Percentiles rank a stretch among this genome's conserved stretches.
Conservation (phyloP, 2,329 filamentous ascomycete genomes). For the Dothideomycetes sp. region DNA sequence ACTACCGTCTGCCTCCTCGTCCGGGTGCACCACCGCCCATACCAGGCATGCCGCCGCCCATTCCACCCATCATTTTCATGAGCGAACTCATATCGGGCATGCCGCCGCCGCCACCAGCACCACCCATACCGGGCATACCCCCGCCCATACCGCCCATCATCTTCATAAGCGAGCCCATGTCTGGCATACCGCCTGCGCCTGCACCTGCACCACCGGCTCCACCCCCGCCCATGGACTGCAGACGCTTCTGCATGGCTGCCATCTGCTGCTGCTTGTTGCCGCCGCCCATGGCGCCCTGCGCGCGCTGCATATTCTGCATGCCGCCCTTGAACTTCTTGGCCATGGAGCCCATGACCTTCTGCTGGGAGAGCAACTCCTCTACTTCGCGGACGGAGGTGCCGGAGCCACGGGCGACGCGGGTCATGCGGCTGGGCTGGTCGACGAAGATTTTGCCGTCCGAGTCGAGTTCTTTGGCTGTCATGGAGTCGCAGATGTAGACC, state of each 20-base stretch:
- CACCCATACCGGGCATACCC: slow-evolving; percentile 50
- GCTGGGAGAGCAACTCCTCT: slow-evolving; percentile 93
- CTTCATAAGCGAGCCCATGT: slow-evolving; percentile 81
- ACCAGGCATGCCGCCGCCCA: slow-evolving; percentile 49
- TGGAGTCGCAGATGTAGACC: slow-evolving; percentile 98
- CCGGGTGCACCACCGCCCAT: slow-evolving; percentile 41
- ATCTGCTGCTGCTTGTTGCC: slow-evolving; percentile 81
- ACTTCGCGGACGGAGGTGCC: slow-evolving; percentile 88
- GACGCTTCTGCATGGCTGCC: slow-evolving; percentile 90
- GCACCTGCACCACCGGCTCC: slow-evolving; percentile 47
- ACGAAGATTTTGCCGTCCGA: slow-evolving; percentile 90
- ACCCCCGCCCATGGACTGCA: slow-evolving; percentile 82
- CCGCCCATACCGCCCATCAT: slow-evolving; percentile 61
- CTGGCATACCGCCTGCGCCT: slow-evolving; percentile 55
- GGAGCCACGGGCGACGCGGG: slow-evolving; percentile 76
- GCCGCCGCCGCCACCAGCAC: slow-evolving; percentile 12
- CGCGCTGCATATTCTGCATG: slow-evolving; percentile 95
- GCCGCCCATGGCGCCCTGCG: slow-evolving; percentile 72
- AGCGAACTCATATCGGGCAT: slow-evolving; percentile 57
- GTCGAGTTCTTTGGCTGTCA: slow-evolving; percentile 94
- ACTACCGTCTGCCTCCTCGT: slow-evolving; percentile 11
- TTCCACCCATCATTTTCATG: slow-evolving; percentile 68
- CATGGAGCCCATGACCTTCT: slow-evolving; percentile 94
- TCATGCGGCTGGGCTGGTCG: slow-evolving; percentile 87
- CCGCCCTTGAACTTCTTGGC: slow-evolving; percentile 97